These are phyloP conservation scores for Crithidia fasciculata DNA, from an alignment of 208 protist species.

Conservation along the genomic window DNA sequence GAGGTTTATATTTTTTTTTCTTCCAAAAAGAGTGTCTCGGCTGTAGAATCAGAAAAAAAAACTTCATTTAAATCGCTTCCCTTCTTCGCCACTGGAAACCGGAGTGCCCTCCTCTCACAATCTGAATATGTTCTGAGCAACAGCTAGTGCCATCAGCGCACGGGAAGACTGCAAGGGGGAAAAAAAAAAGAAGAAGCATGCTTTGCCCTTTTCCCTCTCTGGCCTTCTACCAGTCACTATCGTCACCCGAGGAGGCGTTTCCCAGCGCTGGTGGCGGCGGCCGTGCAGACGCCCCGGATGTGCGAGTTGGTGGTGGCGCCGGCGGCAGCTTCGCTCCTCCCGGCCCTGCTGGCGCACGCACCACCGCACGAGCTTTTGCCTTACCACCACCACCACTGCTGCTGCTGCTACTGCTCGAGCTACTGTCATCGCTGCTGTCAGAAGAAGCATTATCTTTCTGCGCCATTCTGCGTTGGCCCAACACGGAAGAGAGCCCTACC, in stretches of 20 bases:
- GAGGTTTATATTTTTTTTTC: too few relatives aligned
- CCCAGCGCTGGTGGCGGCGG: slow-evolving; percentile 8
- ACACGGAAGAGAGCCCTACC: slow-evolving; percentile 14
- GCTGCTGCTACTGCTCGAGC: background rate
- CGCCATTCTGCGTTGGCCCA: slow-evolving; percentile 14
- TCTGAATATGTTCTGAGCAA: too few relatives aligned
- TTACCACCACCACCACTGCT: background rate
- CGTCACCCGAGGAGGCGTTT: slow-evolving; percentile 3
- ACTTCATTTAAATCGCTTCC: too few relatives aligned
- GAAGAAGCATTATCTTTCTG: slow-evolving; percentile 13
- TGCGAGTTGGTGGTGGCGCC: background rate
- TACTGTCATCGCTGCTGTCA: slow-evolving; percentile 17
- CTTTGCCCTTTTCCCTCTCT: background rate
- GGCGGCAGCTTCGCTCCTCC: background rate
- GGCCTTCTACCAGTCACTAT: slow-evolving; percentile 23
- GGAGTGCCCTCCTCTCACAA: too few relatives aligned
- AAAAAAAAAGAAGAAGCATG: background rate
- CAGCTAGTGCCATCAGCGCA: background rate
- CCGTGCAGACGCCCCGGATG: background rate
- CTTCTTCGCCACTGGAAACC: too few relatives aligned
- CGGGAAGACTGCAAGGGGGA: too few relatives aligned
- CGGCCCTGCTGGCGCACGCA: background rate
- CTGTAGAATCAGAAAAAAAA: too few relatives aligned
- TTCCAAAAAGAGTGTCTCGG: too few relatives aligned
- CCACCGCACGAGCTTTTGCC: background rate